Conservation (phyloP, 371 early-diverging fungal species). For the Mucor circinelloides region DNA sequence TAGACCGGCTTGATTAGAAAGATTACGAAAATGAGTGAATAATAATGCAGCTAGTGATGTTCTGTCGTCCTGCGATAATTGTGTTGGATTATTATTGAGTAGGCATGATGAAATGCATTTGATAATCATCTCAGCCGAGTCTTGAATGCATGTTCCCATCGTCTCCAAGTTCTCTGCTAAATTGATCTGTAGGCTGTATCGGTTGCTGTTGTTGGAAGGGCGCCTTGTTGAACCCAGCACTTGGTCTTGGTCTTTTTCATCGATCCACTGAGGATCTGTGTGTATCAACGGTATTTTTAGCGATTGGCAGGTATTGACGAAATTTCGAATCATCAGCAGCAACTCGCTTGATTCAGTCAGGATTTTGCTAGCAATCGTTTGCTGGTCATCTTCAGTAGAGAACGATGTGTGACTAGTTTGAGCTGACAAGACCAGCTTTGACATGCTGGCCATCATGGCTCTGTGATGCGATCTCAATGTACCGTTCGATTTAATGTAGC, state of each 20-base stretch:
- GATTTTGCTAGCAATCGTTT: conserved; percentile 1
- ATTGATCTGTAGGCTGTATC: conserved; percentile 22
- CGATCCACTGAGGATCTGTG: conserved; percentile 19
- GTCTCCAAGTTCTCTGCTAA: conserved; percentile 26
- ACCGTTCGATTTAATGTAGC: conserved; percentile 61
- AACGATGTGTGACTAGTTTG: conserved; percentile 8
- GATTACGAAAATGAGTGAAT: conserved; percentile 48
- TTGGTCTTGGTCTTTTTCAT: not conserved
- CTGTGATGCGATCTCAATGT: conserved; percentile 73
- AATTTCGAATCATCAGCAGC: conserved; percentile 26
- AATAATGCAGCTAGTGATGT: conserved; percentile 40
- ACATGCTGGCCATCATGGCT: conserved; percentile 75
- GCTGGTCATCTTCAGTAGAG: conserved; percentile 65
- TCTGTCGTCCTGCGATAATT: conserved; percentile 1
- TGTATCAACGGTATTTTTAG: conserved; percentile 20
- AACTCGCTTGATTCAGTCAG: conserved; percentile 32
- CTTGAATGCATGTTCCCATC: conserved; percentile 28
- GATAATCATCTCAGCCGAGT: conserved; percentile 33
- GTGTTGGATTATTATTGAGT: not conserved
- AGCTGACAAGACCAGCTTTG: conserved; percentile 73
- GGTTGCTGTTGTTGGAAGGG: not conserved
- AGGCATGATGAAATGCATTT: conserved; percentile 12
- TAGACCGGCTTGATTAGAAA: conserved; percentile 39
- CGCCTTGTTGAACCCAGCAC: not conserved
- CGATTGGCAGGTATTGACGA: conserved; percentile 35